Conservation (phyloP, 805 yeast genomes). For the Monosporozyma solicola region DNA sequence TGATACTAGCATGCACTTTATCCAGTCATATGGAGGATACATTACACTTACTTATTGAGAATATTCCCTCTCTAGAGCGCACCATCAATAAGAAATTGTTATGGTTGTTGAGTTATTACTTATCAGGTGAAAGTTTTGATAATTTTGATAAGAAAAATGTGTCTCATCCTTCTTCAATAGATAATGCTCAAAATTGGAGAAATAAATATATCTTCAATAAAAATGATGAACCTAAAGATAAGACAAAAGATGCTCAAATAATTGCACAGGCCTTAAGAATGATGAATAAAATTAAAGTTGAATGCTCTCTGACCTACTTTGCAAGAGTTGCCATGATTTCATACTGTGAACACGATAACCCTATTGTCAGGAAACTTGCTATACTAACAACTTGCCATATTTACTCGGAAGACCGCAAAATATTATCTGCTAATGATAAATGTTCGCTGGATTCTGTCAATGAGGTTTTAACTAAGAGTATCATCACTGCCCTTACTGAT, state of each 20-base stretch:
- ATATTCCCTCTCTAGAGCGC: slow-evolving; percentile 73
- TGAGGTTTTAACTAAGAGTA: slow-evolving; percentile 70
- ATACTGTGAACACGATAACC: slow-evolving; percentile 71
- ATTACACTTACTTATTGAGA: slow-evolving; percentile 52
- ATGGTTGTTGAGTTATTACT: slow-evolving; percentile 59
- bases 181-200: slow-evolving; percentile 70
- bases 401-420: slow-evolving; percentile 72
- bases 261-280: slow-evolving; percentile 73
- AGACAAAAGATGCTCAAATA: slow-evolving; percentile 40
- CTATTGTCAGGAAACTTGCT: slow-evolving; percentile 75
- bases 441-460: slow-evolving; percentile 71
- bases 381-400: slow-evolving; percentile 75
- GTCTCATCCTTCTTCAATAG: slow-evolving; percentile 39
- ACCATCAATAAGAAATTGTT: slow-evolving; percentile 64
- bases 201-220: slow-evolving; percentile 64
- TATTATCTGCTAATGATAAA: slow-evolving; percentile 63
- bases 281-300: slow-evolving; percentile 65
- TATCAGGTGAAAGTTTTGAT: slow-evolving; percentile 72
- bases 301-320: slow-evolving; percentile 73
- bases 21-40: slow-evolving; percentile 78
- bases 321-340: slow-evolving; percentile 76
- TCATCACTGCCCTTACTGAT: slow-evolving; percentile 81
- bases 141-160: slow-evolving; percentile 72
- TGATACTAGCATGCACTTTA: slow-evolving; percentile 73
- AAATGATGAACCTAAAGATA: slow-evolving; percentile 41